phyloP scores from a whole-genome alignment of 495 filamentous ascomycete genomes.

The Articulospora tetracladia region DNA sequence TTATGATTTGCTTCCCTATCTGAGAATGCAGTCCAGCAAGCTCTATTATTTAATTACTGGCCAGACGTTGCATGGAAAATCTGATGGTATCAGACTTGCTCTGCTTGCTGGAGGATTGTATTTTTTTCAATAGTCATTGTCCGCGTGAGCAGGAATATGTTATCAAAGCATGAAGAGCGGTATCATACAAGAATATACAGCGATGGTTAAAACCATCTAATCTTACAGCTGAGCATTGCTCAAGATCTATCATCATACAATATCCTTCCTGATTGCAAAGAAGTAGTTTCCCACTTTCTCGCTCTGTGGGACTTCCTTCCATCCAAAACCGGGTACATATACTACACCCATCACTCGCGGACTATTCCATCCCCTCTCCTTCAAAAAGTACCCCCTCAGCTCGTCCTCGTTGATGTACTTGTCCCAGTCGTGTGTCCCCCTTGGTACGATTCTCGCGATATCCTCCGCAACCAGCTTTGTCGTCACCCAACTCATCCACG shows the following conservation, averaged over 20 bases:
- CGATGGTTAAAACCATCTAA: too few relatives aligned
- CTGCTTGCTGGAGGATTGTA: too few relatives aligned
- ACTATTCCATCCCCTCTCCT: conserved; percentile 48
- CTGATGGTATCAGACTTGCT: too few relatives aligned
- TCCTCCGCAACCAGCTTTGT: conserved; percentile 94
- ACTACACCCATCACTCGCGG: conserved; percentile 73
- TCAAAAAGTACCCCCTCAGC: conserved; percentile 55
- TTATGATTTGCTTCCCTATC: neutral
- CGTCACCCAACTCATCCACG: conserved; percentile 79
- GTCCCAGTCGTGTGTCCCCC: conserved; percentile 90
- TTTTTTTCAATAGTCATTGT: too few relatives aligned
- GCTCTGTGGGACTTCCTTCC: conserved; percentile 77
- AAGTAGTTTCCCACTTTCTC: conserved; percentile 97
- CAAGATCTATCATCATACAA: neutral
- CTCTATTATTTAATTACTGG: too few relatives aligned
- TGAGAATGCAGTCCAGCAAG: too few relatives aligned
- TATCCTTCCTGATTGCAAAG: conserved; percentile 72
- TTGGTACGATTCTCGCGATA: conserved; percentile 79
- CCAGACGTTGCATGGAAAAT: too few relatives aligned
- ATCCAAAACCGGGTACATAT: conserved; percentile 87
- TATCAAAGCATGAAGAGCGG: too few relatives aligned
- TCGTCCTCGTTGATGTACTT: conserved; percentile 92
- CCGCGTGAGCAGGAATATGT: too few relatives aligned
- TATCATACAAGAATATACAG: too few relatives aligned
- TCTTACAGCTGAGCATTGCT: too few relatives aligned